Conservation (phyloP, 1,284 basidiomycete genomes). For the Apiotrichum sp. region DNA sequence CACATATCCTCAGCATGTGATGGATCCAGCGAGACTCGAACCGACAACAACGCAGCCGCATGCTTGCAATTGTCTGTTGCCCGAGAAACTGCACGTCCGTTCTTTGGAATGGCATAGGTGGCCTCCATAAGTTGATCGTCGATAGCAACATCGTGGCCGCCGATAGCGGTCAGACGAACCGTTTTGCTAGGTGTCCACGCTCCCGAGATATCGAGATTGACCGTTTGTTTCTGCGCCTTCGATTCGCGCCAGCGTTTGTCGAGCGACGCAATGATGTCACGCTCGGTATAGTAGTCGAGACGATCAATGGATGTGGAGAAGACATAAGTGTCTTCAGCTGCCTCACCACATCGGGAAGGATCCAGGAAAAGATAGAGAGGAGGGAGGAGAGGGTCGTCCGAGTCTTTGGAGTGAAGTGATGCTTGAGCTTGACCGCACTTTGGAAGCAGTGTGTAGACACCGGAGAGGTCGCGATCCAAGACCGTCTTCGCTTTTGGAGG, state of each 20-base stretch:
- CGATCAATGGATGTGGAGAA: conserved; percentile 72
- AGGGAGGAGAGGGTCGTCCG: conserved; percentile 49
- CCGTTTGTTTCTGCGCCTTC: conserved; percentile 50
- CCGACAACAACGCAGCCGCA: conserved; percentile 72
- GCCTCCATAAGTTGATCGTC: conserved; percentile 46
- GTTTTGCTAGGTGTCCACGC: conserved; percentile 53
- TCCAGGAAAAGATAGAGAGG: conserved; percentile 77
- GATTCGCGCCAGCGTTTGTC: conserved; percentile 71
- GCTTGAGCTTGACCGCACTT: conserved; percentile 84
- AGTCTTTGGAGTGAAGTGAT: conserved; percentile 59
- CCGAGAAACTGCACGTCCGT: conserved; percentile 54
- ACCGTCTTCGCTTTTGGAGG: conserved; percentile 51
- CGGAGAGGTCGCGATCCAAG: conserved; percentile 75
- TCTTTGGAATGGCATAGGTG: conserved; percentile 59
- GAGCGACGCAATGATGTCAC: conserved; percentile 67
- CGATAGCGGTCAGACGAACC: conserved; percentile 33
- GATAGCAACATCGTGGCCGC: conserved; percentile 27
- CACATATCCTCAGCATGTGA: conserved; percentile 68
- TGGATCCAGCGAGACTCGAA: conserved; percentile 59
- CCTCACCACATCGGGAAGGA: conserved; percentile 69
- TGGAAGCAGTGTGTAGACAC: conserved; percentile 69
- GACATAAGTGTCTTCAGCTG: conserved; percentile 67
- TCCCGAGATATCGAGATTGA: conserved; percentile 57
- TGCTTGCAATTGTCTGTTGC: conserved; percentile 58
- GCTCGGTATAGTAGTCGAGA: conserved; percentile 70